These are phyloP conservation scores for Backusella tuberculispora DNA, from an alignment of 192 early-diverging fungal species.

Conservation along the genomic window DNA sequence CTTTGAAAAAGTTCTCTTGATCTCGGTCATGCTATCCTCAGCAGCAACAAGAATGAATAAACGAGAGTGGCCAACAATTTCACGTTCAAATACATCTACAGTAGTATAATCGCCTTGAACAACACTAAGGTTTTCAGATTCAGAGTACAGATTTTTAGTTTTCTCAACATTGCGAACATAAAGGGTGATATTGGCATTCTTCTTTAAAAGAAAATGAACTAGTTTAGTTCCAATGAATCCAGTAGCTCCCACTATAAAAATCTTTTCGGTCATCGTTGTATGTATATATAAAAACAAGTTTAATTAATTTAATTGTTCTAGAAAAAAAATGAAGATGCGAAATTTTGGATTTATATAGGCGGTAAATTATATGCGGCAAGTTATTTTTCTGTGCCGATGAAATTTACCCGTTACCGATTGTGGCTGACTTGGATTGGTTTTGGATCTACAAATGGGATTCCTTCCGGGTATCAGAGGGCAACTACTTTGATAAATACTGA, in stretches of 20 bases:
- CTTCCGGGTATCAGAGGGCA: too few species aligned
- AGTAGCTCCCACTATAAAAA: slow-evolving; percentile 29
- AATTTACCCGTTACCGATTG: too few species aligned
- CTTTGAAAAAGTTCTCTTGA: slow-evolving; percentile 9
- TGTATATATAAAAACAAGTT: too few species aligned
- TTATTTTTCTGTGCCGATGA: too few species aligned
- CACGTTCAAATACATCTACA: slow-evolving; percentile 5
- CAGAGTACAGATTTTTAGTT: not conserved
- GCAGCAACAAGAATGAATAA: slow-evolving; percentile 19
- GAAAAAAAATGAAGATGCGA: too few species aligned
- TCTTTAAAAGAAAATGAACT: slow-evolving; percentile 19
- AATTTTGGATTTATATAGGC: too few species aligned
- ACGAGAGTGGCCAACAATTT: slow-evolving; percentile 23
- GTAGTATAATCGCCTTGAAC: slow-evolving; percentile 29
- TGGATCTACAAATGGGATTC: too few species aligned
- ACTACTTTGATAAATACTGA: too few species aligned
- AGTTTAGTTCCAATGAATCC: slow-evolving; percentile 25
- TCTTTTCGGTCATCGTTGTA: too few species aligned
- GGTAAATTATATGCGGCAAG: too few species aligned
- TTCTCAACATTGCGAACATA: slow-evolving; percentile 24
- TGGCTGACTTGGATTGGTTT: too few species aligned
- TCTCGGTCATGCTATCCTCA: not conserved
- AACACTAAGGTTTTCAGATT: not conserved
- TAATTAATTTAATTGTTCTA: too few species aligned
- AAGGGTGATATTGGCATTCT: slow-evolving; percentile 13